Evolutionary conservation across 192 early-diverging fungal species (phyloP).

Genomic region (Rhizoclosmatium sp.): DNA sequence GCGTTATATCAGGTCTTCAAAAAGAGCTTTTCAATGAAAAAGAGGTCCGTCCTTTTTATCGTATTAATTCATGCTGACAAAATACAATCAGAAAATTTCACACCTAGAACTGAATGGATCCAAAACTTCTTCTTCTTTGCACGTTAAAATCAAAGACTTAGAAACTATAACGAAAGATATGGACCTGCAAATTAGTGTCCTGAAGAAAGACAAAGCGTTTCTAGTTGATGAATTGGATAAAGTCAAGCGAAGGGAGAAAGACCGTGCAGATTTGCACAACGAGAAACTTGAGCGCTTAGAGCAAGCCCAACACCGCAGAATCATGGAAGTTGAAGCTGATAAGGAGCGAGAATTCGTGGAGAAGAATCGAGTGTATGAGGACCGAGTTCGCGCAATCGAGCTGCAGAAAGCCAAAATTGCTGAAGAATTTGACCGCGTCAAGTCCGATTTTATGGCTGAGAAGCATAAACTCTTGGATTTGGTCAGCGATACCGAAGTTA

Average conservation of each 20-base stretch:
- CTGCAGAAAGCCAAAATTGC: slow-evolving; percentile 1
- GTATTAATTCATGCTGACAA: neutral
- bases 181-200: slow-evolving; percentile 48
- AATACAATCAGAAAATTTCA: slow-evolving; percentile 34
- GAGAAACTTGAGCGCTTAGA: slow-evolving; percentile 24
- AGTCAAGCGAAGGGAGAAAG: slow-evolving; percentile 46
- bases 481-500: slow-evolving; percentile 22
- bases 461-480: slow-evolving; percentile 32
- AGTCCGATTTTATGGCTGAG: slow-evolving; percentile 32
- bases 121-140: slow-evolving; percentile 6
- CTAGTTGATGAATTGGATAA: slow-evolving; percentile 57
- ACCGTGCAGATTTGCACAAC: slow-evolving; percentile 11
- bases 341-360: slow-evolving; percentile 26
- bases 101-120: slow-evolving; percentile 33
- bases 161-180: slow-evolving; percentile 48
- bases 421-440: slow-evolving; percentile 25
- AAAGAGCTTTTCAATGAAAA: slow-evolving; percentile 48
- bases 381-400: slow-evolving; percentile 16
- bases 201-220: slow-evolving; percentile 52
- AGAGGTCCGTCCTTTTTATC: slow-evolving; percentile 41
- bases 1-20: slow-evolving; percentile 41
- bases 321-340: slow-evolving; percentile 18
- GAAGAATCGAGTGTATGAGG: slow-evolving; percentile 13
- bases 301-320: slow-evolving; percentile 4
- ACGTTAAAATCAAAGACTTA: slow-evolving; percentile 41